phyloP scores from a whole-genome alignment of 345 rosid species.

The Citrus australasica region DNA sequence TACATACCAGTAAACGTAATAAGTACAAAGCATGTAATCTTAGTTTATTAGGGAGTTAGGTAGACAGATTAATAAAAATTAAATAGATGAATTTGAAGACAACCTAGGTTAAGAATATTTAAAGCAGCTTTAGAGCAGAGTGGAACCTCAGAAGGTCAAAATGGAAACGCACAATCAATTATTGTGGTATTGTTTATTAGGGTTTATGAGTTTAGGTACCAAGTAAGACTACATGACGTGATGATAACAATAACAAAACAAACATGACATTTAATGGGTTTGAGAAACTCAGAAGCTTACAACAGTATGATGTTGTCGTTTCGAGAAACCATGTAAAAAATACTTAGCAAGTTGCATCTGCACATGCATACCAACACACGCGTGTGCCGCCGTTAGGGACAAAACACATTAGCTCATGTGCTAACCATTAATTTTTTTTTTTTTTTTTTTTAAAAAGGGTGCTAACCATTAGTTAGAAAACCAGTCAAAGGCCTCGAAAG shows the following conservation, averaged over 20 bases:
- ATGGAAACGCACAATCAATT: not conserved
- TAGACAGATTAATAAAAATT: not conserved
- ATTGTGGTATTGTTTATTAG: not conserved
- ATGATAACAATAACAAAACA: not conserved
- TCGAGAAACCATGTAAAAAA: not conserved
- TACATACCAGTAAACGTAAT: slow-evolving; percentile 10
- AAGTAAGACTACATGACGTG: slow-evolving; percentile 1
- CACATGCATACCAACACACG: not conserved
- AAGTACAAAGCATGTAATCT: slow-evolving; percentile 16
- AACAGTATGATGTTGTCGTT: not conserved
- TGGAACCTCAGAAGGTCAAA: not conserved
- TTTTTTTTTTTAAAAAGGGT: not conserved
- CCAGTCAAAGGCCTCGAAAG: not conserved
- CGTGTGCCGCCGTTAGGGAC: not conserved
- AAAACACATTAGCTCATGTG: not conserved
- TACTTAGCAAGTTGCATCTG: not conserved
- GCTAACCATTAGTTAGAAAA: not conserved
- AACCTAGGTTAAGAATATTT: not conserved
- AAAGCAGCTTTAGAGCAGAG: not conserved
- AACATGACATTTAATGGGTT: not conserved
- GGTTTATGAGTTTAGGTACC: not conserved
- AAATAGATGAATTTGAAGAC: not conserved
- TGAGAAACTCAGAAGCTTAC: not conserved
- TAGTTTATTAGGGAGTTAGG: slow-evolving; percentile 4
- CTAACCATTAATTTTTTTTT: not conserved